Conservation (phyloP, 768 basidiomycete species). For the Russula foetens region DNA sequence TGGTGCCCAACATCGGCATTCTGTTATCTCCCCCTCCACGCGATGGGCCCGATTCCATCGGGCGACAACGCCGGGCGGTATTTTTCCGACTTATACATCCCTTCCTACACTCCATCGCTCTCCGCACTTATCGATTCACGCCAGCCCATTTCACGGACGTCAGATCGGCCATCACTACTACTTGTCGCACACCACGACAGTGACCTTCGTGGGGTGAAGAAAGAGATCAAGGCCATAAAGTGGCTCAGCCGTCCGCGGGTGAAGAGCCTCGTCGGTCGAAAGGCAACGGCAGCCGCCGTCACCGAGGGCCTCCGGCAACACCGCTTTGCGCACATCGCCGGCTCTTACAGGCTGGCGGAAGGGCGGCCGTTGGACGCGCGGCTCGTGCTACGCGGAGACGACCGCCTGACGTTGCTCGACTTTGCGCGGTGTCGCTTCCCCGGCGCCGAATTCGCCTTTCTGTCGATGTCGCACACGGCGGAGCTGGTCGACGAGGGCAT, state of each 20-base stretch:
- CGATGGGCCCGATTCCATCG: constrained; percentile 10
- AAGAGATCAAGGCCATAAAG: background rate
- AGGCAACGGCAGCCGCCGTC: background rate
- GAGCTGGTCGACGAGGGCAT: background rate
- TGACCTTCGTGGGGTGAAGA: background rate
- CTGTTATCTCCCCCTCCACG: constrained; percentile 15
- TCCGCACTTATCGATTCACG: background rate
- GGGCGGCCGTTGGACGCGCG: background rate
- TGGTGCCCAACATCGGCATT: constrained; percentile 4
- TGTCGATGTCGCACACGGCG: constrained; percentile 8
- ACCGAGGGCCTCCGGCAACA: background rate
- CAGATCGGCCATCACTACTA: background rate
- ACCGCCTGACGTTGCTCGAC: background rate
- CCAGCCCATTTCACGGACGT: background rate
- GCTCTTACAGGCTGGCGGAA: background rate
- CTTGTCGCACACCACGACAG: background rate
- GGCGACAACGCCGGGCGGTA: background rate
- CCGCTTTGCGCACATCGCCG: background rate
- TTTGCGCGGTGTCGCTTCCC: background rate
- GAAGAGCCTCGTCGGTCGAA: background rate
- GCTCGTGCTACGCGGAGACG: background rate
- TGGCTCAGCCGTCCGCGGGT: background rate
- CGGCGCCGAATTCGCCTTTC: constrained; percentile 1
- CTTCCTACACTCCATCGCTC: background rate
- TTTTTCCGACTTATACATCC: constrained; percentile 7